Evolutionary conservation across 1,284 basidiomycete species (phyloP), one percentile per base, ranked within the genome.

Genomic region (Lentinus polychrous): DNA sequence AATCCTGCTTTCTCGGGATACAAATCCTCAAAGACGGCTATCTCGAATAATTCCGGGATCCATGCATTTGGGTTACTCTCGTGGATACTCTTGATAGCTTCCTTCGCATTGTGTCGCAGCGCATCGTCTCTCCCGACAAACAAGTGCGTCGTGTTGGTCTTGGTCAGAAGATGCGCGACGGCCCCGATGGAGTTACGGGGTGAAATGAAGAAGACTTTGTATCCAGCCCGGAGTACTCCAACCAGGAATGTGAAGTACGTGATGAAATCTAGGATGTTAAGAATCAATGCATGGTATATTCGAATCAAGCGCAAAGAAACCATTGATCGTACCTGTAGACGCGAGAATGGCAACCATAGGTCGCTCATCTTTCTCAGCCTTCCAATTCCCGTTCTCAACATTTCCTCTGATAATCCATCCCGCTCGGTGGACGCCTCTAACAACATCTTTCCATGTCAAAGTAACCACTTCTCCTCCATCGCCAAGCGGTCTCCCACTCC

Each of bases 131-230:
- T 40, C 37, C 58, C 58, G 15, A 68, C 60, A 34, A 68, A 55
- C 4, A 71, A 15, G 41, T 65, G 57, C 0, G 34, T 41, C 11
- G 61, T 57, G 1, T 48, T 49, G 15, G 61, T 65, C 45, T 60
- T 60, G 11, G 48, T 35, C 14, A 71, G 56, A 3, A 73, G 59
- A 55, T 72, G 62, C 1, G 60, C 64, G 8, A 72, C 54, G 0
- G 65, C 69, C 3, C 58, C 49, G 11, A 63, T 53, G 1, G 71
- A 72, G 53, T 73, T 72, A 20, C 70, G 61, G 0, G 64, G 60
- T 3, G 72, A 73, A 33, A 73, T 61, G 0, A 66, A 63, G 52
- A 73, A 73, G 18, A 55, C 52, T 1, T 52, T 51, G 48, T 58
- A 60, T 8, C 66, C 66, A 1, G 65, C 59, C 7, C 63, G 60